Percentiles rank a stretch among this genome's conserved stretches.
These are phyloP conservation scores for Viscum album DNA, from an alignment of 177 flowering plant species.

Conservation along the genomic window DNA sequence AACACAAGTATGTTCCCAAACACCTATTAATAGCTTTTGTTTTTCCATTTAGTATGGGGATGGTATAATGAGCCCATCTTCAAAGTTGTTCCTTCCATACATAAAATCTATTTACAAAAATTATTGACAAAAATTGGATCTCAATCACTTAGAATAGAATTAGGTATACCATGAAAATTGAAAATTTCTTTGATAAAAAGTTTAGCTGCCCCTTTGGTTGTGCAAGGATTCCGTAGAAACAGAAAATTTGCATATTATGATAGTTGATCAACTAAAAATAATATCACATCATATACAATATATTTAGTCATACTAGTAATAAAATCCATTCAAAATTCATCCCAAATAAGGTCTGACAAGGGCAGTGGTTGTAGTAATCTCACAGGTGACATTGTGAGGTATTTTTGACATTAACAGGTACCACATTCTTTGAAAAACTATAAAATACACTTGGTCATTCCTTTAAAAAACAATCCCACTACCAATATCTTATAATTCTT, in stretches of 20 bases:
- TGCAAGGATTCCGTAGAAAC: not conserved
- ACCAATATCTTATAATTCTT: no score
- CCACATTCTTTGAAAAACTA: not conserved
- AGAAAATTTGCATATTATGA: constrained; percentile 2
- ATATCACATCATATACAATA: not conserved
- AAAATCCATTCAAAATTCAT: no score
- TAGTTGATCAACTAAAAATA: not conserved
- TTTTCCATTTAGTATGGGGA: no score
- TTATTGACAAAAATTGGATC: not conserved
- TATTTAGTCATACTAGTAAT: constrained; percentile 2
- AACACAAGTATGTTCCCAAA: no score
- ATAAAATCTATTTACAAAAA: constrained; percentile 9
- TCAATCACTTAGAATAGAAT: not conserved
- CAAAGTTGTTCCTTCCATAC: no score
- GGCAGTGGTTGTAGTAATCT: not conserved
- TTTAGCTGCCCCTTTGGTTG: not conserved
- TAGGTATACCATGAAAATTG: constrained; percentile 8
- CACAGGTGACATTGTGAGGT: not conserved
- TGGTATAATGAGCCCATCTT: no score
- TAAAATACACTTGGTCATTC: not conserved
- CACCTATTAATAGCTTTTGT: no score
- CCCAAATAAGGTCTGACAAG: no score
- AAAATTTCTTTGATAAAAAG: not conserved
- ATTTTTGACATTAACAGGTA: not conserved
- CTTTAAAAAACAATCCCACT: no score